Percentiles rank a stretch among this genome's conserved stretches.
phyloP scores from a whole-genome alignment of 2,329 filamentous ascomycete species.

The Fusarium sacchari region DNA sequence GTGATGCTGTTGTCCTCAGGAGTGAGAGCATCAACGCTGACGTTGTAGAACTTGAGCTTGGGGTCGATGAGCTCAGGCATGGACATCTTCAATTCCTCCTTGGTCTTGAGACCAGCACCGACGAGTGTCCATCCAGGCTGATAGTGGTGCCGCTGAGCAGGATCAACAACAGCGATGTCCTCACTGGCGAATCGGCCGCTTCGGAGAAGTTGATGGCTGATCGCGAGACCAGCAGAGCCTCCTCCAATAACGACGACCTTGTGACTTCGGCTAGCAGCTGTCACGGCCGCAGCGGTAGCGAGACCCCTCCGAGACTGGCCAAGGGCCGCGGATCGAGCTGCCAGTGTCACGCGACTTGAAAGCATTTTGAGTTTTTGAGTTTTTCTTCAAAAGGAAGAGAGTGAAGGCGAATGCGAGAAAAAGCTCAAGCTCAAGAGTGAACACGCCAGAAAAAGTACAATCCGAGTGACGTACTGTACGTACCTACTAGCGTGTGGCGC shows the following conservation, averaged over 20 bases:
- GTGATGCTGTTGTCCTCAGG: conserved; percentile 67
- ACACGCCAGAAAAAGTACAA: conserved; percentile 24
- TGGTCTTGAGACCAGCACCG: conserved; percentile 71
- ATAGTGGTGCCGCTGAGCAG: conserved; percentile 71
- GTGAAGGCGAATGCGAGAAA: conserved; percentile 10
- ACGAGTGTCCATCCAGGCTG: conserved; percentile 77
- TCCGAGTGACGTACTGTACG: conserved; percentile 20
- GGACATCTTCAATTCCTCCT: conserved; percentile 65
- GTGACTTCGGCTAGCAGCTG: conserved; percentile 54
- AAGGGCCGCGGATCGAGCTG: conserved; percentile 17
- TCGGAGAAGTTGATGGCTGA: conserved; percentile 74
- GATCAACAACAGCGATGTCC: conserved; percentile 73
- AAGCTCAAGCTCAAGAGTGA: conserved; percentile 5
- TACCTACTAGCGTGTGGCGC: not conserved
- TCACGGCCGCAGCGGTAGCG: conserved; percentile 23
- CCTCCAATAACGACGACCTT: conserved; percentile 74
- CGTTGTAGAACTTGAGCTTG: conserved; percentile 70
- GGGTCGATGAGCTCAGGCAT: conserved; percentile 63
- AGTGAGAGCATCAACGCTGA: conserved; percentile 59
- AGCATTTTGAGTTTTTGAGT: conserved; percentile 34
- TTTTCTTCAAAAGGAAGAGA: not conserved
- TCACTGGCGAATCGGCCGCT: conserved; percentile 64
- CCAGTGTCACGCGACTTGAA: conserved; percentile 25
- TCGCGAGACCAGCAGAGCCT: conserved; percentile 71
- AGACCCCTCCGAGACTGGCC: conserved; percentile 11